Conservation (phyloP, 1,284 basidiomycete species). For the Moesziomyces globuligerus region DNA sequence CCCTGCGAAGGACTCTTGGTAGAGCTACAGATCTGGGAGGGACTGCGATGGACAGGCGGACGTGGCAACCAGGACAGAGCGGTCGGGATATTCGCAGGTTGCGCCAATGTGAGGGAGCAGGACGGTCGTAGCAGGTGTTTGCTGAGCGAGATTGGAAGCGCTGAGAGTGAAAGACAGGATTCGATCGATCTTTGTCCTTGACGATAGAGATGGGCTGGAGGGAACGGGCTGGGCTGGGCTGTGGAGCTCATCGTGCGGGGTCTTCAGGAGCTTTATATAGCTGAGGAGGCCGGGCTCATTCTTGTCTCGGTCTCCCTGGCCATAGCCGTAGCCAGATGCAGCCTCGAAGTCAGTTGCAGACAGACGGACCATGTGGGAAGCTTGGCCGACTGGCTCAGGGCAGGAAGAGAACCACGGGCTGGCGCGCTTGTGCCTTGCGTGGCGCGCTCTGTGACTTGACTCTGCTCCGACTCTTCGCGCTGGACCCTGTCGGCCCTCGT, state of each 20-base stretch:
- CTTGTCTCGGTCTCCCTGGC: no score
- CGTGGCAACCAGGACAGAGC: no score
- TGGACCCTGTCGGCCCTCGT: not conserved
- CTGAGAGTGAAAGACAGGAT: not conserved
- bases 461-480: not conserved
- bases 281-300: no score
- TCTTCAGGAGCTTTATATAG: not conserved
- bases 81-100: no score
- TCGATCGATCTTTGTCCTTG: not conserved
- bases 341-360: not conserved
- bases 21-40: no score
- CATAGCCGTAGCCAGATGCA: not conserved
- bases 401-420: not conserved
- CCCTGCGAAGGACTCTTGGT: no score
- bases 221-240: not conserved
- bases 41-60: no score
- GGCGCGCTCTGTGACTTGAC: not conserved
- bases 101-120: not conserved
- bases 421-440: not conserved
- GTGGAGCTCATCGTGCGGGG: not conserved
- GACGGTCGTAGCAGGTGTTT: not conserved
- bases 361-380: not conserved
- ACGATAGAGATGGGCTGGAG: not conserved
- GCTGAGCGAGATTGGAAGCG: not conserved
- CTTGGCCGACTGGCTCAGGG: not conserved